phyloP scores from a whole-genome alignment of 2,329 filamentous ascomycete species.

The Cordyceps javanica region DNA sequence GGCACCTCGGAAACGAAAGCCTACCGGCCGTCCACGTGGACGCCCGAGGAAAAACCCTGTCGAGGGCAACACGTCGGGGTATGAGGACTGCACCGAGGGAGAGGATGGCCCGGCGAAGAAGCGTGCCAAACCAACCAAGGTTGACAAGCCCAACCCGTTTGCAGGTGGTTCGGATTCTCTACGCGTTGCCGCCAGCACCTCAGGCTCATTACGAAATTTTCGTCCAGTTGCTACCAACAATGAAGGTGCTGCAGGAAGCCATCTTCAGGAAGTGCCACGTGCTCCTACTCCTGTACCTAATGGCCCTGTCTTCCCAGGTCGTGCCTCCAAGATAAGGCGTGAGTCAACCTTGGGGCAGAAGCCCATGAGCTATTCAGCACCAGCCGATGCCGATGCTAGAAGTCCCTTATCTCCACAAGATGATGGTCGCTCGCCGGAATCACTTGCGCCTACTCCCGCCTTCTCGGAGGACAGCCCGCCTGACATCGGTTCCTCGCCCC shows the following conservation, averaged over 20 bases:
- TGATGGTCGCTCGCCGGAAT: slow-evolving; percentile 50
- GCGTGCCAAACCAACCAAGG: slow-evolving; percentile 69
- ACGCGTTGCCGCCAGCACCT: slow-evolving; percentile 83
- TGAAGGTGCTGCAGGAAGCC: slow-evolving; percentile 37
- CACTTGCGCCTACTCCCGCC: slow-evolving; percentile 44
- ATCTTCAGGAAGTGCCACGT: slow-evolving; percentile 66
- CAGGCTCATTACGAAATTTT: slow-evolving; percentile 79
- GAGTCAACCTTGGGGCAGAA: slow-evolving; percentile 54
- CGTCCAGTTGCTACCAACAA: slow-evolving; percentile 59
- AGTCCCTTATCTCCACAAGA: slow-evolving; percentile 41
- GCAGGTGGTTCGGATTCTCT: slow-evolving; percentile 71
- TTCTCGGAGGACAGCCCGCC: slow-evolving; percentile 63
- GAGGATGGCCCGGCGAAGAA: slow-evolving; percentile 56
- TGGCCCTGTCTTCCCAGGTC: slow-evolving; percentile 29
- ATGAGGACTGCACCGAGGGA: slow-evolving; percentile 61
- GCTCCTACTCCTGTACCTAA: slow-evolving; percentile 71
- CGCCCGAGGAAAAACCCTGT: slow-evolving; percentile 48
- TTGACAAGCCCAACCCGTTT: slow-evolving; percentile 65
- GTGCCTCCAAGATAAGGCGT: slow-evolving; percentile 44
- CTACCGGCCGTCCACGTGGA: slow-evolving; percentile 50
- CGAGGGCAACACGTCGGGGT: slow-evolving; percentile 66
- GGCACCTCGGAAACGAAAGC: slow-evolving; percentile 30
- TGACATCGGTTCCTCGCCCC: slow-evolving; percentile 86
- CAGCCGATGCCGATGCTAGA: slow-evolving; percentile 27
- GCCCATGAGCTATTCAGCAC: slow-evolving; percentile 42